A percentile compares a stretch with the other conserved stretches of the same genome.
phyloP scores from a whole-genome alignment of 2,329 filamentous ascomycete genomes.

The Cadophora sp. region DNA sequence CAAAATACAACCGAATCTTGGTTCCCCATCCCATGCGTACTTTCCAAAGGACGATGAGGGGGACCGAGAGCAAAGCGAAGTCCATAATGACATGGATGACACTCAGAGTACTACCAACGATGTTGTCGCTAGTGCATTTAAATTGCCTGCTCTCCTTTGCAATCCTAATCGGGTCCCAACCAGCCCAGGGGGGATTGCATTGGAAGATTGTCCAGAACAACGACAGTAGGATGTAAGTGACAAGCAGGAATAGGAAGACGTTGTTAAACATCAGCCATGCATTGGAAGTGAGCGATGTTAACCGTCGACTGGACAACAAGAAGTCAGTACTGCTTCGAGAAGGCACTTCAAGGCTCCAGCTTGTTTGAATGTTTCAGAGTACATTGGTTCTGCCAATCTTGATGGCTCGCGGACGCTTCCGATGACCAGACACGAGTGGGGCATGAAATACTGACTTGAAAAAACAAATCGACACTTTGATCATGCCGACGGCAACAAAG shows the following conservation, averaged over 20 bases:
- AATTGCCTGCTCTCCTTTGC: constrained; percentile 34
- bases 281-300: constrained; percentile 43
- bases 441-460: constrained; percentile 39
- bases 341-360: neutral
- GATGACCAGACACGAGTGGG: neutral
- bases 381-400: no score
- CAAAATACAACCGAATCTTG: constrained; percentile 43
- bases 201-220: constrained; percentile 44
- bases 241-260: constrained; percentile 42
- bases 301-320: constrained; percentile 32
- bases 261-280: constrained; percentile 44
- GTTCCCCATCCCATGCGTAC: constrained; percentile 43
- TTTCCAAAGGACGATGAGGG: constrained; percentile 47
- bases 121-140: constrained; percentile 34
- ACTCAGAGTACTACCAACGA: constrained; percentile 39
- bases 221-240: constrained; percentile 42
- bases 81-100: constrained; percentile 46
- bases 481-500: constrained; percentile 74
- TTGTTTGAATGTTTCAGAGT: neutral
- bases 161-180: constrained; percentile 40
- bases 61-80: constrained; percentile 44
- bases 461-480: constrained; percentile 47
- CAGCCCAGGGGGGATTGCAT: constrained; percentile 40
- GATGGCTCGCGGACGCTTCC: no score
- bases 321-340: neutral